Percentiles rank a stretch among this genome's conserved stretches.
phyloP scores from a whole-genome alignment of 2,329 filamentous ascomycete genomes.

The Aspergillus fijiensis region DNA sequence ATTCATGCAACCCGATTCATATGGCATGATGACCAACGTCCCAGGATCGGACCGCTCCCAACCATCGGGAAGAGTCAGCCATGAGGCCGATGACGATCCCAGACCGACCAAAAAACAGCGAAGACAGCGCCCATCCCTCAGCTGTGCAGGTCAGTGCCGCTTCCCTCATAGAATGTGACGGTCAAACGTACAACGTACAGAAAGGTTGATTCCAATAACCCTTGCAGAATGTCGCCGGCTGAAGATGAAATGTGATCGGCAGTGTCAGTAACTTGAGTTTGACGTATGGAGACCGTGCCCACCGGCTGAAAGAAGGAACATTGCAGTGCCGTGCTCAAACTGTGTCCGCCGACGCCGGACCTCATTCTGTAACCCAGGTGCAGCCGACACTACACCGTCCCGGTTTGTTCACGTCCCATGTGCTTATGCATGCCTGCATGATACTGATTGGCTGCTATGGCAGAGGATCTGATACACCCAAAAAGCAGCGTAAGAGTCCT shows the following conservation, averaged over 20 bases:
- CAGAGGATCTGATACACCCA: not conserved
- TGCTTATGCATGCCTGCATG: not conserved
- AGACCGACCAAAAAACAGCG: conserved; percentile 3
- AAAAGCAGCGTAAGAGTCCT: not conserved
- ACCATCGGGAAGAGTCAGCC: not conserved
- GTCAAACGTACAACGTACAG: not conserved
- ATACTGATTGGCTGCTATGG: not conserved
- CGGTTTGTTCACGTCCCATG: not conserved
- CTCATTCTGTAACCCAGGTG: not conserved
- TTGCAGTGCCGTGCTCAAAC: conserved; percentile 4
- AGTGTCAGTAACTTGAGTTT: not conserved
- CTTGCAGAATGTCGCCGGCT: conserved; percentile 3
- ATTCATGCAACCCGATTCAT: not conserved
- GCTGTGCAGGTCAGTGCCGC: conserved; percentile 4
- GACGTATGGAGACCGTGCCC: not conserved
- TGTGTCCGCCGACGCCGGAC: conserved; percentile 4
- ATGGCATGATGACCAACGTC: not conserved
- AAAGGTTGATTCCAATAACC: not conserved
- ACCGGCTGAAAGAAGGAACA: not conserved
- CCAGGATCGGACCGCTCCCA: not conserved
- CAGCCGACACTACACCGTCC: not conserved
- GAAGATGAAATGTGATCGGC: conserved; percentile 7
- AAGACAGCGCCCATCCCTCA: conserved; percentile 3
- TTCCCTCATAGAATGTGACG: not conserved
- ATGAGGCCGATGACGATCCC: not conserved